Evolutionary conservation across 169 alveolate genomes (phyloP).

Genomic region (Plasmodium chabaudi): DNA sequence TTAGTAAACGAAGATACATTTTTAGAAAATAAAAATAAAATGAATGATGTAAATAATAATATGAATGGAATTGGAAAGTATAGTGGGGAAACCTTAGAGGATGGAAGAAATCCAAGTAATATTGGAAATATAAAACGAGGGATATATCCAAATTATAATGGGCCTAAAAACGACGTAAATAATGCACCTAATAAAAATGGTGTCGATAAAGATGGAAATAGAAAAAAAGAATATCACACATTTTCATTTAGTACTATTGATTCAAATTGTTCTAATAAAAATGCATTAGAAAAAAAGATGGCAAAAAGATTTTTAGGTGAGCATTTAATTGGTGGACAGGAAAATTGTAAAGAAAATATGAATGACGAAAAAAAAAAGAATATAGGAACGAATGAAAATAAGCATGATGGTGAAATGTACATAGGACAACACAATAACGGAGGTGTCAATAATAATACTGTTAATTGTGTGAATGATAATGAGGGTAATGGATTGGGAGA

Average conservation of each 20-base stretch:
- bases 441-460: not conserved
- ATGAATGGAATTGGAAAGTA: constrained; percentile 1
- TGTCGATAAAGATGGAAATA: constrained; percentile 27
- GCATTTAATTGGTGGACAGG: constrained; percentile 13
- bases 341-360: constrained; percentile 20
- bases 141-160: constrained; percentile 2
- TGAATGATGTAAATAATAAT: constrained; percentile 8
- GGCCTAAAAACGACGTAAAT: constrained; percentile 18
- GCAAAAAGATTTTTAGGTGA: constrained; percentile 1
- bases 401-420: constrained; percentile 7
- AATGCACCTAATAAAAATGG: constrained; percentile 5
- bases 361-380: not conserved
- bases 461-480: not conserved
- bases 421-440: not conserved
- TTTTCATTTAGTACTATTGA: constrained; percentile 49
- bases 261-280: constrained; percentile 39
- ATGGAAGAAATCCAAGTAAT: not conserved
- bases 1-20: not conserved
- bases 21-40: not conserved
- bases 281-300: constrained; percentile 36
- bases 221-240: constrained; percentile 63
- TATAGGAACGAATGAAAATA: constrained; percentile 3
- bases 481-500: not conserved
- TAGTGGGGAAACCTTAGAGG: not conserved
- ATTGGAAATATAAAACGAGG: not conserved